These are phyloP conservation scores for Pterulicium gracile DNA, from an alignment of 1,284 basidiomycete species.

Conservation along the genomic window DNA sequence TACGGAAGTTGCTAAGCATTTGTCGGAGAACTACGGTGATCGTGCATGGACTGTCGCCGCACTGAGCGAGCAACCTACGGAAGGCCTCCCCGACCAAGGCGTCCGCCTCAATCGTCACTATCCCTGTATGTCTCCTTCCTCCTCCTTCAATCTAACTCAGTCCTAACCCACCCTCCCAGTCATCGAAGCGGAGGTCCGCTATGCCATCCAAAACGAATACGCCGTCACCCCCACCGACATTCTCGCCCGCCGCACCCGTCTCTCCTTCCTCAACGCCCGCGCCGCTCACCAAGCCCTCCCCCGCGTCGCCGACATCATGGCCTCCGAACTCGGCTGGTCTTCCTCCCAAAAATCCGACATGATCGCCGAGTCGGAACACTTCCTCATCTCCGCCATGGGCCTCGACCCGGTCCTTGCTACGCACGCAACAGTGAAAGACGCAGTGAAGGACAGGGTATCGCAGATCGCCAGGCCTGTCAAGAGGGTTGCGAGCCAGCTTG, in stretches of 20 bases:
- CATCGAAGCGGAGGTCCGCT: conserved; percentile 91
- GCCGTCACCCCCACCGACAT: conserved; percentile 88
- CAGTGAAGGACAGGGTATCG: too few species aligned
- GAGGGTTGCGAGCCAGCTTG: conserved; percentile 14
- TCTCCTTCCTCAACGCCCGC: conserved; percentile 90
- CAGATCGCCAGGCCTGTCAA: neutral
- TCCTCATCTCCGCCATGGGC: conserved; percentile 61
- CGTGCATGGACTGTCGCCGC: conserved; percentile 92
- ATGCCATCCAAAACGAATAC: conserved; percentile 87
- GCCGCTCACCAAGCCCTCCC: conserved; percentile 82
- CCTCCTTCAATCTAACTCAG: neutral
- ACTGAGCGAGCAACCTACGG: conserved; percentile 70
- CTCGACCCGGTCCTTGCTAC: conserved; percentile 26
- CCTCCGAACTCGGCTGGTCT: conserved; percentile 76
- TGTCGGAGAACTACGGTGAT: conserved; percentile 93
- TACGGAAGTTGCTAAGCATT: conserved; percentile 87
- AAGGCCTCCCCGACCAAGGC: conserved; percentile 81
- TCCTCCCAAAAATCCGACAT: conserved; percentile 42
- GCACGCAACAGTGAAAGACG: too few species aligned
- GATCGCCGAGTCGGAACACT: conserved; percentile 53
- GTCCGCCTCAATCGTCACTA: conserved; percentile 67
- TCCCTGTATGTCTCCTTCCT: conserved; percentile 47
- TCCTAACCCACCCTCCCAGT: conserved; percentile 27
- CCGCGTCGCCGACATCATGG: conserved; percentile 87
- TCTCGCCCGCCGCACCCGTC: conserved; percentile 82